Percentiles rank a stretch among this genome's conserved stretches.
Conservation (phyloP, 1,284 basidiomycete genomes). For the Grifola frondosa region DNA sequence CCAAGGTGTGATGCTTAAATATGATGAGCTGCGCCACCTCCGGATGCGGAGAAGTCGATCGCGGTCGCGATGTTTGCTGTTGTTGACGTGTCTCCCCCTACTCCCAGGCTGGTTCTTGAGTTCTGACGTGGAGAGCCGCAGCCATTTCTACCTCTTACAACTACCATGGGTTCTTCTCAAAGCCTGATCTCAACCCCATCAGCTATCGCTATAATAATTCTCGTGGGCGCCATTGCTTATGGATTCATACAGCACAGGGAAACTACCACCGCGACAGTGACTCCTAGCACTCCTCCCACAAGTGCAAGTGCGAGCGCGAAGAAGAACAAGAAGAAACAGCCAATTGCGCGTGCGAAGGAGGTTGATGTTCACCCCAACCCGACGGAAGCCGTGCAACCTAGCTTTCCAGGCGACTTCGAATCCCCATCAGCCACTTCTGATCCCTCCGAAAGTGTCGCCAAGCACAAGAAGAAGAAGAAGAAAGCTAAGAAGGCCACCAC, state of each 20-base stretch:
- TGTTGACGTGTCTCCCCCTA: conserved; percentile 25
- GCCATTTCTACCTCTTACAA: not conserved
- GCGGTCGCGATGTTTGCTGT: conserved; percentile 24
- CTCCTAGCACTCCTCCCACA: conserved; percentile 13
- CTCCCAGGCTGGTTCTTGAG: conserved; percentile 8
- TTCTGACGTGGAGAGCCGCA: too few species aligned
- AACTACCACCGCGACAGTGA: conserved; percentile 9
- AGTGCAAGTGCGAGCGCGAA: conserved; percentile 12
- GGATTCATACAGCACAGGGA: conserved; percentile 36
- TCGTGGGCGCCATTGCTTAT: conserved; percentile 44
- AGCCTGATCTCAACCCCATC: conserved; percentile 45
- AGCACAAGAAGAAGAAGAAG: conserved; percentile 47
- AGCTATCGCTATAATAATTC: conserved; percentile 38
- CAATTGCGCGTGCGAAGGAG: too few species aligned
- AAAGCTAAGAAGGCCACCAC: conserved; percentile 31
- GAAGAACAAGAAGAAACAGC: too few species aligned
- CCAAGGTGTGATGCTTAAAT: too few species aligned
- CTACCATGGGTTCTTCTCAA: conserved; percentile 49
- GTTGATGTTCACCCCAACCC: conserved; percentile 25
- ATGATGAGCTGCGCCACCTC: too few species aligned
- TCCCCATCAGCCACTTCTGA: conserved; percentile 22
- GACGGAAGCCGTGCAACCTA: conserved; percentile 39
- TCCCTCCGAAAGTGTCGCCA: conserved; percentile 17
- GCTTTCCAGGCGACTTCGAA: conserved; percentile 49
- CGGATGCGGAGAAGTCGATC: too few species aligned